These are phyloP conservation scores for Nigrospora osmanthi DNA, from an alignment of 2,329 filamentous ascomycete genomes.

Conservation along the genomic window DNA sequence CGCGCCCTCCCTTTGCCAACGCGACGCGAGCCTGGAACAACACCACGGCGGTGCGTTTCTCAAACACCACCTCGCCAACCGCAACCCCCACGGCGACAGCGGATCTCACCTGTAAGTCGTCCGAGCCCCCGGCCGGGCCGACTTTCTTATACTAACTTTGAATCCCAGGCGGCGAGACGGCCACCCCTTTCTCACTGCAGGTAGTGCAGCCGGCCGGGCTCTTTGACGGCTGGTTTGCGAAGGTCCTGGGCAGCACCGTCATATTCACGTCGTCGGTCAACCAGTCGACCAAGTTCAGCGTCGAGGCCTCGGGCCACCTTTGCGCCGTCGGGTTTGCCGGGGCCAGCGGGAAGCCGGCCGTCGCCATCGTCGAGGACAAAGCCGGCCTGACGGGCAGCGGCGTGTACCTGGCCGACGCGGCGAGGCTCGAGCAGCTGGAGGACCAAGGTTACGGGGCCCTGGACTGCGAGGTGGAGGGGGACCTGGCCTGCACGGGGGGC, in stretches of 20 bases:
- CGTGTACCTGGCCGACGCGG: conserved; percentile 17
- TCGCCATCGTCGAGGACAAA: conserved; percentile 17
- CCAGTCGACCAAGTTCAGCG: conserved; percentile 15
- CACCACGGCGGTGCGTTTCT: conserved; percentile 2
- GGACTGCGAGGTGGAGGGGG: conserved; percentile 9
- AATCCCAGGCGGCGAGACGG: conserved; percentile 15
- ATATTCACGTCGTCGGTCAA: conserved; percentile 15
- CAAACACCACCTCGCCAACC: conserved; percentile 4
- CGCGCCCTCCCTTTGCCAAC: conserved; percentile 5
- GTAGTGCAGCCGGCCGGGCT: conserved; percentile 17
- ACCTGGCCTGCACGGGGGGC: conserved; percentile 12
- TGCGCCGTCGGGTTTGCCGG: conserved; percentile 15
- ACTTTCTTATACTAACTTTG: conserved; percentile 7
- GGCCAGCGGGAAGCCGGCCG: conserved; percentile 7
- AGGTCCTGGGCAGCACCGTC: conserved; percentile 15
- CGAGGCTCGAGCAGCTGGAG: conserved; percentile 10
- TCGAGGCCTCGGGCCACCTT: conserved; percentile 16
- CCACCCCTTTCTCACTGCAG: conserved; percentile 15
- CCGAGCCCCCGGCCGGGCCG: neutral
- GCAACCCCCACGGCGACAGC: conserved; percentile 3
- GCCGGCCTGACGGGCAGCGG: conserved; percentile 10
- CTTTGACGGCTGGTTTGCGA: conserved; percentile 21
- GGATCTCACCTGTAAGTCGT: neutral
- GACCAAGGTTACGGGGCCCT: conserved; percentile 14
- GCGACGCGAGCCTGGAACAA: conserved; percentile 8